Conservation (phyloP, 129 eudicot genomes). For the Erigeron canadensis region DNA sequence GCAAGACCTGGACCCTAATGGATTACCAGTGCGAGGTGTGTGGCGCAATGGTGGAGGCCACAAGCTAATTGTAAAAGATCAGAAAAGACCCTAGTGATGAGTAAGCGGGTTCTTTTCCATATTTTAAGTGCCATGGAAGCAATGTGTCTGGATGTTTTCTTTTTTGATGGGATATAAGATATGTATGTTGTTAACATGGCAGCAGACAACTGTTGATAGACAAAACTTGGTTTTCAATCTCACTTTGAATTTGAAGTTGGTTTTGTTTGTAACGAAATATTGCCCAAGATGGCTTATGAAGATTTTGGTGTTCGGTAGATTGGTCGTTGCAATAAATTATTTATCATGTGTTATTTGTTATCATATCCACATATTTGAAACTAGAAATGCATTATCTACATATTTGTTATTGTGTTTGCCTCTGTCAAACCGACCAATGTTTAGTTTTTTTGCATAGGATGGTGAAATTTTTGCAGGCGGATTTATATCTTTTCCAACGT, state of each 20-base stretch:
- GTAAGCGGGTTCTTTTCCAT: not conserved
- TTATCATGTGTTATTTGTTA: not conserved
- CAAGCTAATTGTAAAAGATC: slow-evolving; percentile 50
- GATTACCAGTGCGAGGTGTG: slow-evolving; percentile 63
- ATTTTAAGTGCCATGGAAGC: not conserved
- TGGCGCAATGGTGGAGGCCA: slow-evolving; percentile 94
- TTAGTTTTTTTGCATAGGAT: not conserved
- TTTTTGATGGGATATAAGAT: slow-evolving; percentile 14
- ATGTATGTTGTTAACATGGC: slow-evolving; percentile 22
- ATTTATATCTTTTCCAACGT: no score
- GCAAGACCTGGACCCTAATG: slow-evolving; percentile 25
- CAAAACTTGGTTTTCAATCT: not conserved
- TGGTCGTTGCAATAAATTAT: not conserved
- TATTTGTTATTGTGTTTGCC: not conserved
- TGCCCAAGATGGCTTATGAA: slow-evolving; percentile 6
- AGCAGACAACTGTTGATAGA: slow-evolving; percentile 22
- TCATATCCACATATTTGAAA: not conserved
- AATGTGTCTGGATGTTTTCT: slow-evolving; percentile 8
- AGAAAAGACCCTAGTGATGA: slow-evolving; percentile 27
- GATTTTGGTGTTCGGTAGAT: slow-evolving; percentile 9
- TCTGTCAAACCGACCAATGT: not conserved
- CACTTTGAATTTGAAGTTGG: slow-evolving; percentile 12
- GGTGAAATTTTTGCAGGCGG: not conserved
- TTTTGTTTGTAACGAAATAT: slow-evolving; percentile 8
- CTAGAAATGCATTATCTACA: not conserved